Evolutionary conservation across 2,329 filamentous ascomycete species (phyloP), one percentile per base, ranked within the genome.

Genomic region (Drechslerella stenobrocha): DNA sequence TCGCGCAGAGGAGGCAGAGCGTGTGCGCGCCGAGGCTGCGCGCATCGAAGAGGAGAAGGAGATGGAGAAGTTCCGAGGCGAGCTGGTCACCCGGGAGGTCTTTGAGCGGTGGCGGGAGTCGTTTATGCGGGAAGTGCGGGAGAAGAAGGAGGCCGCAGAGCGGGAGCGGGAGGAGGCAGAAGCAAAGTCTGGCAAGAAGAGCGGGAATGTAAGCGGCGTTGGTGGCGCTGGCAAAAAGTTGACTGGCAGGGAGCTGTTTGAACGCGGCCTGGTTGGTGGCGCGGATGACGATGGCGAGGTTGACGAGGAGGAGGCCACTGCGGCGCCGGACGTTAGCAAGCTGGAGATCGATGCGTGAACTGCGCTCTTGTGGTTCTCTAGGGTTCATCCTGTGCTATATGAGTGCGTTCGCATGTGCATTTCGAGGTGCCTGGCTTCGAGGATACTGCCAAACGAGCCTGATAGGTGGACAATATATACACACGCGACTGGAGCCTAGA

Each of bases 1-100:
- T 70, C 85, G 93, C 45, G 84, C 85, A 74, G 83, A 84, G 61
- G 87, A 81, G 6, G 82, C 80, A 1, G 82, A 81, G 5, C 82
- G 84, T 73, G 81, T 74, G 42, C 78, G 79, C 2, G 84, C 87
- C 71, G 83, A 86, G 74, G 78, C 73, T 11, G 60, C 78, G 11
- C 76, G 81, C 4, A 83, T 80, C 8, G 83, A 82, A 0, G 93
- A 98, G 78, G 85, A 88, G 70, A 90, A 93, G 76, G 93, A 98
- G 80, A 98, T 98, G 76, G 85, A 87, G 73, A 97, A 96, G 78
- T 98, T 98, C 77, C 88, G 95, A 76, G 93, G 93, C 61, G 89
- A 89, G 32, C 81, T 85, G 28, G 93, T 98, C 18, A 97, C 86
- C n/a, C 81, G 84, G 20, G 90, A 96, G 78, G 86, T 85, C 0